These are phyloP conservation scores for Porcisia deanei DNA, from an alignment of 208 protist genomes.

Conservation along the genomic window DNA sequence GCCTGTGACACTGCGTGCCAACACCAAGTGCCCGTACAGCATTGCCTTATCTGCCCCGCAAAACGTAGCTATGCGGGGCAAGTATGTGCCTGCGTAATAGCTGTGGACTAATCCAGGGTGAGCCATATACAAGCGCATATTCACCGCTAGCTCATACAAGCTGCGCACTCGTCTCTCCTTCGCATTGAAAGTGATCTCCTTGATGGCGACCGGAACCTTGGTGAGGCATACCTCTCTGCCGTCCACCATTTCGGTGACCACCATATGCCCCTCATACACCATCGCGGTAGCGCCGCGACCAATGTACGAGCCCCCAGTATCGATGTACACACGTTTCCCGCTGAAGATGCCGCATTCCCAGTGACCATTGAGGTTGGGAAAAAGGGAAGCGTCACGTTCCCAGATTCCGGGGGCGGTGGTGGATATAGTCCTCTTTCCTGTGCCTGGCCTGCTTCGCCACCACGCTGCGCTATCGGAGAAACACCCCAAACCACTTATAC, in stretches of 20 bases:
- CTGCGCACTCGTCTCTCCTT: slow-evolving; percentile 11
- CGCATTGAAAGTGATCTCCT: slow-evolving; percentile 23
- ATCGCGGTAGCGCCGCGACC: slow-evolving; percentile 20
- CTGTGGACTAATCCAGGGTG: slow-evolving; percentile 28
- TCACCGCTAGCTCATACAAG: slow-evolving; percentile 12
- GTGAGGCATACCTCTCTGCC: slow-evolving; percentile 13
- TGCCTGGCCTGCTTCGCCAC: slow-evolving; percentile 1
- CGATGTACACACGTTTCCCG: slow-evolving; percentile 24
- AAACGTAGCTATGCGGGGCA: background rate
- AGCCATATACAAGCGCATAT: slow-evolving; percentile 14
- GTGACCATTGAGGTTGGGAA: slow-evolving; percentile 12
- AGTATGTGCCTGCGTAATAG: slow-evolving; percentile 18
- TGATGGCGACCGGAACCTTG: slow-evolving; percentile 26
- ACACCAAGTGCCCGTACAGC: slow-evolving; percentile 12
- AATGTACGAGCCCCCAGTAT: slow-evolving; percentile 8
- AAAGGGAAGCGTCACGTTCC: background rate
- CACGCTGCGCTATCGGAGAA: background rate
- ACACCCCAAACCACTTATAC: background rate
- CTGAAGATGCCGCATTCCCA: slow-evolving; percentile 33
- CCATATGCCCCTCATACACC: slow-evolving; percentile 21
- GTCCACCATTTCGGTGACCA: slow-evolving; percentile 13
- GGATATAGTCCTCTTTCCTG: background rate
- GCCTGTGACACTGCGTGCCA: slow-evolving; percentile 23
- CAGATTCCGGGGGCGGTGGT: background rate
- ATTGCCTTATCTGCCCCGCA: background rate